Conservation (phyloP, 352 stramenopile genomes). For the Thalassiosira ordinaria region DNA sequence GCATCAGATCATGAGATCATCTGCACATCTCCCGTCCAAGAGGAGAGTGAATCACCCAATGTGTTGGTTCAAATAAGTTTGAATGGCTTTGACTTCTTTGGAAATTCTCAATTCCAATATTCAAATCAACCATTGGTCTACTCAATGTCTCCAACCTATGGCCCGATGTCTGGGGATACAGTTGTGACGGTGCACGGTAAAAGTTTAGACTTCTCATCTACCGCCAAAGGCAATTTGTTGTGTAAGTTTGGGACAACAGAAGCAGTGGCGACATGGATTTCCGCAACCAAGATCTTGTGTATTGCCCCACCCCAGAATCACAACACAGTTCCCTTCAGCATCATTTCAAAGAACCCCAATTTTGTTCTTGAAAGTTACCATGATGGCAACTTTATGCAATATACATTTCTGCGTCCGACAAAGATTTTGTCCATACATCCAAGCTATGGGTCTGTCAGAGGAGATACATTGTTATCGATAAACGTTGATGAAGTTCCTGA, state of each 20-base stretch:
- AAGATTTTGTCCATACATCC: slow-evolving; percentile 27
- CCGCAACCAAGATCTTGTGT: slow-evolving; percentile 19
- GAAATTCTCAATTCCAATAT: slow-evolving; percentile 18
- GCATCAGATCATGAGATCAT: neutral
- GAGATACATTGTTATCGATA: slow-evolving; percentile 28
- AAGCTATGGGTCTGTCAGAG: slow-evolving; percentile 20
- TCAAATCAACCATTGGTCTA: slow-evolving; percentile 22
- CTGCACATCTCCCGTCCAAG: slow-evolving; percentile 18
- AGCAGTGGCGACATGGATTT: slow-evolving; percentile 15
- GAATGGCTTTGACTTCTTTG: slow-evolving; percentile 47
- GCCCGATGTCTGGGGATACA: slow-evolving; percentile 6
- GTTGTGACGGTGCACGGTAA: slow-evolving; percentile 6
- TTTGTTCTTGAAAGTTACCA: slow-evolving; percentile 12
- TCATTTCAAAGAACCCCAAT: slow-evolving; percentile 14
- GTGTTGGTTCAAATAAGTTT: slow-evolving; percentile 34
- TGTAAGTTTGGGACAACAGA: slow-evolving; percentile 23
- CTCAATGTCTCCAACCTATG: slow-evolving; percentile 24
- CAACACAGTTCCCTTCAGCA: slow-evolving; percentile 9
- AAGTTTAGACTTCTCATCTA: slow-evolving; percentile 24
- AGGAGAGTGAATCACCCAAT: neutral
- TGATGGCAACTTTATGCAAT: slow-evolving; percentile 16
- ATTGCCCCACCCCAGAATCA: slow-evolving; percentile 18
- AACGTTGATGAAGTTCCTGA: neutral
- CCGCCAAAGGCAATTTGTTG: neutral
- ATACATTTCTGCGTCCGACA: slow-evolving; percentile 30